phyloP scores from a whole-genome alignment of 805 yeast genomes.

The Schizosaccharomyces osmophilus region DNA sequence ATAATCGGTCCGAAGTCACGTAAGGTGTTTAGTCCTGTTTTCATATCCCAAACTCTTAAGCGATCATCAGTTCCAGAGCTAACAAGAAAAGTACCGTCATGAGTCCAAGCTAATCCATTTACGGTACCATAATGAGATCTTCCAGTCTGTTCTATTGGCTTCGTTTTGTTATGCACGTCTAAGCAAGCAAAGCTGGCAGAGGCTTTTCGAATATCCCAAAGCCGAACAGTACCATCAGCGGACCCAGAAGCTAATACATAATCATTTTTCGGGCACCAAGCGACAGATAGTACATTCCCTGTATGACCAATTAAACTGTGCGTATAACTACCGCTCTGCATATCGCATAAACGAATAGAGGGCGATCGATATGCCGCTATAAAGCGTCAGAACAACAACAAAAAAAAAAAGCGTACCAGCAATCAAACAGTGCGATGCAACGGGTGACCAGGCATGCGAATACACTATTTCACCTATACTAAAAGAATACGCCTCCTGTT shows the following conservation, averaged over 20 bases:
- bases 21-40: slow-evolving; percentile 24
- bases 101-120: slow-evolving; percentile 58
- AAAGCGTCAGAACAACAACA: neutral
- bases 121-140: slow-evolving; percentile 46
- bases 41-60: slow-evolving; percentile 52
- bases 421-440: slow-evolving; percentile 24
- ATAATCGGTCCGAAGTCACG: slow-evolving; percentile 59
- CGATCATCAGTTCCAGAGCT: slow-evolving; percentile 64
- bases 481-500: slow-evolving; percentile 29
- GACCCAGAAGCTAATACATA: slow-evolving; percentile 57
- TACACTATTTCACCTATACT: slow-evolving; percentile 38
- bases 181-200: slow-evolving; percentile 36
- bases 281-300: slow-evolving; percentile 30
- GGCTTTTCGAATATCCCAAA: slow-evolving; percentile 70
- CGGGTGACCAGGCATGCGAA: slow-evolving; percentile 32
- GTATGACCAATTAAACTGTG: slow-evolving; percentile 45
- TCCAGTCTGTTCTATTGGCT: neutral
- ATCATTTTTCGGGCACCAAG: slow-evolving; percentile 49
- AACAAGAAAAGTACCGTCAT: slow-evolving; percentile 33
- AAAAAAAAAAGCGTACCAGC: slow-evolving; percentile 14
- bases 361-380: slow-evolving; percentile 15
- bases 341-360: slow-evolving; percentile 27
- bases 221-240: slow-evolving; percentile 48
- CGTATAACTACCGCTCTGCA: slow-evolving; percentile 54
- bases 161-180: slow-evolving; percentile 22